Evolutionary conservation across 2,329 filamentous ascomycete species (phyloP), one percentile per base, ranked within the genome.

Genomic region (Dothidotthia symphoricarpi): DNA sequence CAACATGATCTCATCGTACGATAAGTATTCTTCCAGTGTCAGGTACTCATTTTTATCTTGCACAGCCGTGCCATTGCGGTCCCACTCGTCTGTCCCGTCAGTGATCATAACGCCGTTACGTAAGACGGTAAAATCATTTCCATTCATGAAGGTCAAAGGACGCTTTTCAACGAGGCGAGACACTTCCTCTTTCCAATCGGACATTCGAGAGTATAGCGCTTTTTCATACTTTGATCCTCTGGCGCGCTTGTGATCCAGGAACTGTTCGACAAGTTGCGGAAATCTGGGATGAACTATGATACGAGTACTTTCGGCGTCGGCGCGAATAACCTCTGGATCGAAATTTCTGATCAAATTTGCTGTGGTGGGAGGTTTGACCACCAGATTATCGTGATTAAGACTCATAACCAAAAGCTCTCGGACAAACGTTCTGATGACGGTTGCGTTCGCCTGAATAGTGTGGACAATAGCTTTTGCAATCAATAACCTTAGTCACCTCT

Each of bases 1-100:
- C 16, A 43, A 22, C 39, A 43, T 43, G 15, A 43, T 43, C 34
- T 43, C 39, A 25, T 43, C 39, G 31, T 43, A 43, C 14, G 34
- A 38, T 2, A 43, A 34, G 16, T 43, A 43, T 11, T 43, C 39
- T 2, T 11, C 14, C 12, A 43, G 16, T 1, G 11, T 38, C 16
- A 43, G 14, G 15, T 27, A 30, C 16, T 19, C 13, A 16, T 43
- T 43, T 19, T 43, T 12, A 16, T 35, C 28, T 25, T 43, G 39
- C 10, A 16, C 30, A n/a, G 6, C 22, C 11, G 39, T 43, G 13
- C 39, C 39, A n/a, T 38, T 38, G 22, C 39, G 39, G 16, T 43
- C 39, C 39, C 39, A 43, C 13, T 43, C 39, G 3, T 14, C 19
- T 6, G 16, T 31, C 4, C 16, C 34, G 11, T 38, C 7, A 7